Conservation (phyloP, 768 basidiomycete genomes). For the Ephemerocybe angulata region DNA sequence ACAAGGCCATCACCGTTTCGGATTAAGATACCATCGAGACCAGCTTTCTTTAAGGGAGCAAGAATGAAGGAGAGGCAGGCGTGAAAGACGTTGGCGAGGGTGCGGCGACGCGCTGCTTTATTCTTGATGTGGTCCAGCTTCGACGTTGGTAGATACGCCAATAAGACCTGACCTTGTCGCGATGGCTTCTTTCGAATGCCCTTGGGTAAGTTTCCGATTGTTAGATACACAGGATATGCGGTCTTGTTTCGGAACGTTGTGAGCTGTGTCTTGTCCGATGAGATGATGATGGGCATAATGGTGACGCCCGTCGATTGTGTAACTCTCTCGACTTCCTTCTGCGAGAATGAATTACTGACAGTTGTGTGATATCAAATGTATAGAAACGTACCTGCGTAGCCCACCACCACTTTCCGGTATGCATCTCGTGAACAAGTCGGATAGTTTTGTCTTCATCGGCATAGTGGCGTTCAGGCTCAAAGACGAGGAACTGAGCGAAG, state of each 20-base stretch:
- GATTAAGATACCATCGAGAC: slow-evolving; percentile 22
- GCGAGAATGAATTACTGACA: neutral
- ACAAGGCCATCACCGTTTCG: slow-evolving; percentile 32
- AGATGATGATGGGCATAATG: slow-evolving; percentile 41
- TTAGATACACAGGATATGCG: slow-evolving; percentile 46
- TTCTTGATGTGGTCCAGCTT: slow-evolving; percentile 28
- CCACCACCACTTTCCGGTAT: slow-evolving; percentile 55
- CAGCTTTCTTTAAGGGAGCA: slow-evolving; percentile 23
- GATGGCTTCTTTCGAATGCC: slow-evolving; percentile 35
- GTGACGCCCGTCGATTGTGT: slow-evolving; percentile 22
- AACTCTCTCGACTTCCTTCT: slow-evolving; percentile 21
- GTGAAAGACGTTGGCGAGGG: slow-evolving; percentile 34
- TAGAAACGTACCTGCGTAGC: slow-evolving; percentile 34
- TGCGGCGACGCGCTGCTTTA: slow-evolving; percentile 18
- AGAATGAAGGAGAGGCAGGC: slow-evolving; percentile 29
- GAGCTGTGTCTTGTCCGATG: slow-evolving; percentile 44
- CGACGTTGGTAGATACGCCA: slow-evolving; percentile 39
- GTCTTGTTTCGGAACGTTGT: slow-evolving; percentile 37
- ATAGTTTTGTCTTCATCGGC: slow-evolving; percentile 20
- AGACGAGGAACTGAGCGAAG: slow-evolving; percentile 25
- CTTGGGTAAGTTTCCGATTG: slow-evolving; percentile 45
- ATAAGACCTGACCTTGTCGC: slow-evolving; percentile 27
- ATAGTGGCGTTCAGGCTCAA: slow-evolving; percentile 37
- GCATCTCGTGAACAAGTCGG: slow-evolving; percentile 39
- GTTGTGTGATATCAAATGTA: neutral